Evolutionary conservation across 768 basidiomycete genomes (phyloP).

Genomic region (Steccherinum ochraceum): DNA sequence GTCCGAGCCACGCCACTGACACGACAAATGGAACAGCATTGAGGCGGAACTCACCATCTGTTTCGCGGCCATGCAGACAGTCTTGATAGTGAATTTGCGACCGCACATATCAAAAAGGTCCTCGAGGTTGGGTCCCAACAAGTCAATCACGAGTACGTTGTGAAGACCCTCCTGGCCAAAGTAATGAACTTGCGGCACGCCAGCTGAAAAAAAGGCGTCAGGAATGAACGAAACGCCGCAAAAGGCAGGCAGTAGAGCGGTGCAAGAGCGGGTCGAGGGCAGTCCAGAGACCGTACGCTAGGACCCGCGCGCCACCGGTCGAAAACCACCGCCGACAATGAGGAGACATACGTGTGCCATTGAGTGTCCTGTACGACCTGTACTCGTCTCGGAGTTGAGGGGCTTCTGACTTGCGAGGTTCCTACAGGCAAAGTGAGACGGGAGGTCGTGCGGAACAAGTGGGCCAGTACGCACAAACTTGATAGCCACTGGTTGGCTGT

Average conservation of each 20-base stretch:
- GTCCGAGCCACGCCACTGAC: neutral
- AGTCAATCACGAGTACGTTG: slow-evolving; percentile 91
- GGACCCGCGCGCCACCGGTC: neutral
- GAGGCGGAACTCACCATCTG: slow-evolving; percentile 74
- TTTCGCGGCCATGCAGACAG: slow-evolving; percentile 97
- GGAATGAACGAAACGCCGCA: neutral
- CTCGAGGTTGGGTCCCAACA: slow-evolving; percentile 95
- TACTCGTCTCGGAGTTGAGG: slow-evolving; percentile 97
- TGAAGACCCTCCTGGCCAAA: slow-evolving; percentile 98
- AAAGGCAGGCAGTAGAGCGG: neutral
- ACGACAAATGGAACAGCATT: neutral
- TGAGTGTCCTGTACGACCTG: slow-evolving; percentile 92
- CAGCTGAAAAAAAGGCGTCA: slow-evolving; percentile 45
- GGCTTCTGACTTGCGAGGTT: slow-evolving; percentile 95
- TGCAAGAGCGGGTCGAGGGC: slow-evolving; percentile 1
- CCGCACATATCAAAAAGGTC: slow-evolving; percentile 99
- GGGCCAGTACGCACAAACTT: slow-evolving; percentile 72
- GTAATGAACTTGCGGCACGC: slow-evolving; percentile 97
- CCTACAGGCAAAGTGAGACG: slow-evolving; percentile 35
- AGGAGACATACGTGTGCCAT: slow-evolving; percentile 68
- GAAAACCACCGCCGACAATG: neutral
- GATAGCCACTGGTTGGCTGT: slow-evolving; percentile 87
- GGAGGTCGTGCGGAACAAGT: neutral
- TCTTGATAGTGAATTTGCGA: slow-evolving; percentile 97
- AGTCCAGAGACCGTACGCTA: neutral